These are phyloP conservation scores for Neostapfia colusana DNA, from an alignment of 176 grass and related monocot genomes.

Conservation along the genomic window DNA sequence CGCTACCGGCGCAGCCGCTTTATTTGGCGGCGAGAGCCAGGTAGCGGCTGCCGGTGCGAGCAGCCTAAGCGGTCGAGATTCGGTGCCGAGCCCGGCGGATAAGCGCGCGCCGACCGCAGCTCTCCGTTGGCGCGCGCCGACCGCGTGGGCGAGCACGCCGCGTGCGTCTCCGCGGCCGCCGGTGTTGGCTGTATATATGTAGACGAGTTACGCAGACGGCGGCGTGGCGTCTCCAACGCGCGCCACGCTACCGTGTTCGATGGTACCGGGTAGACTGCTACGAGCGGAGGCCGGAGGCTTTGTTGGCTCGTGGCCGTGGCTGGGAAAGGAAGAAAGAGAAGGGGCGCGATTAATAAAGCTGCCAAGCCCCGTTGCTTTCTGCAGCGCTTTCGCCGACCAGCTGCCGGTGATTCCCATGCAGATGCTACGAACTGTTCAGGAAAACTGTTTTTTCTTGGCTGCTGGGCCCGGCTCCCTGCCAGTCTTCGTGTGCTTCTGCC, in stretches of 20 bases:
- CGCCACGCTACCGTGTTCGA: not conserved
- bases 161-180: not conserved
- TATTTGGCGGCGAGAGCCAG: too few relatives aligned
- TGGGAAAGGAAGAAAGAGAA: not conserved
- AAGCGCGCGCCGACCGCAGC: not conserved
- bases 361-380: slow-evolving; percentile 35
- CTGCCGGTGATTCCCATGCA: slow-evolving; percentile 63
- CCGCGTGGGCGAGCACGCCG: too few relatives aligned
- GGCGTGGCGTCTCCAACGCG: not conserved
- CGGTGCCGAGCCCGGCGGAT: slow-evolving; percentile 2
- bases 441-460: slow-evolving; percentile 21
- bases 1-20: too few relatives aligned
- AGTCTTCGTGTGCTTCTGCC: slow-evolving; percentile 45
- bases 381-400: slow-evolving; percentile 35
- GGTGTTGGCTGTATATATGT: not conserved
- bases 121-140: too few relatives aligned
- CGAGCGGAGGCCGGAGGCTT: not conserved
- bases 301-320: not conserved
- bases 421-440: slow-evolving; percentile 42
- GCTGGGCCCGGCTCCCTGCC: slow-evolving; percentile 30
- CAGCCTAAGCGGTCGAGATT: too few relatives aligned
- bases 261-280: not conserved
- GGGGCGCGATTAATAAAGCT: slow-evolving; percentile 49
- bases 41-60: too few relatives aligned
- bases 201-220: not conserved